Percentiles rank a stretch among this genome's conserved stretches.
Conservation (phyloP, 371 early-diverging fungal genomes). For the Mucor velutinosus region DNA sequence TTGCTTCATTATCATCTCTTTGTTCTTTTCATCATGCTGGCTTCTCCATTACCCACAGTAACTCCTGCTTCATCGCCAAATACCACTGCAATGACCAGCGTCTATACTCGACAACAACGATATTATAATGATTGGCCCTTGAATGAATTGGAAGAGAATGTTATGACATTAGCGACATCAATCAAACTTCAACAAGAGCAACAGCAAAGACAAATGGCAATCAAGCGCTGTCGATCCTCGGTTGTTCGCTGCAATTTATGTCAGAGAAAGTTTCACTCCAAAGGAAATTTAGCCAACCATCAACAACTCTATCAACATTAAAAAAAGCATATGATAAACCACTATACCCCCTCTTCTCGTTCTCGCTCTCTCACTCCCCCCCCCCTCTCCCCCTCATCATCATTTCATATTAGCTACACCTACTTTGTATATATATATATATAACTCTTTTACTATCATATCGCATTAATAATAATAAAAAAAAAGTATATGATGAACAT, state of each 20-base stretch:
- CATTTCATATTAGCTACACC: not conserved
- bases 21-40: constrained; percentile 3
- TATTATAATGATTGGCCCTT: constrained; percentile 24
- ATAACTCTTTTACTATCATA: not conserved
- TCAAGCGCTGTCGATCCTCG: constrained; percentile 3
- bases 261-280: constrained; percentile 43
- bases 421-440: not conserved
- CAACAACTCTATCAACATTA: constrained; percentile 47
- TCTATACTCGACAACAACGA: constrained; percentile 2
- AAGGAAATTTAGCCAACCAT: constrained; percentile 42
- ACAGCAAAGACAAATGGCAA: constrained; percentile 2
- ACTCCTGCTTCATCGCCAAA: not conserved
- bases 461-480: not conserved
- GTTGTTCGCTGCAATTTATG: constrained; percentile 35
- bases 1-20: not conserved
- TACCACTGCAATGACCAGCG: not conserved
- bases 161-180: constrained; percentile 25
- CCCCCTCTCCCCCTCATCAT: not conserved
- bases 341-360: not conserved
- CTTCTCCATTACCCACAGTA: constrained; percentile 5
- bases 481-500: not conserved
- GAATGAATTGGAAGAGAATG: constrained; percentile 23
- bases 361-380: not conserved
- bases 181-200: constrained; percentile 2
- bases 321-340: not conserved